Evolutionary conservation across 2,329 filamentous ascomycete genomes (phyloP).

Genomic region (Echinosphaeria canescens): DNA sequence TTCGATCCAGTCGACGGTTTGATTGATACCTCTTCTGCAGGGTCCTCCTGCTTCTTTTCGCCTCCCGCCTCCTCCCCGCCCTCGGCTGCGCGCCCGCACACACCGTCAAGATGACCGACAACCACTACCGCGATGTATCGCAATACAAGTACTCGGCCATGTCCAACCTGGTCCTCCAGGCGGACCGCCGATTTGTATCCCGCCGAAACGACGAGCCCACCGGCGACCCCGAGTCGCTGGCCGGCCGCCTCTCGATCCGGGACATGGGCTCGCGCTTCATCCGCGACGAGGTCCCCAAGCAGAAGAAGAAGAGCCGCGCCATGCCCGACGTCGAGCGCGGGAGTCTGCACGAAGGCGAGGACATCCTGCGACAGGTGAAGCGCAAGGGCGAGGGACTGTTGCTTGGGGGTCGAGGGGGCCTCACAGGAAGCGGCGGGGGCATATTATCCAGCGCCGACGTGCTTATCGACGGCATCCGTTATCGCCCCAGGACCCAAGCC

Average conservation of each 20-base stretch:
- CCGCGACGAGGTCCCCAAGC: constrained; percentile 59
- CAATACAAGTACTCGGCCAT: constrained; percentile 99
- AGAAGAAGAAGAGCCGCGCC: constrained; percentile 53
- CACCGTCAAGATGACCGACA: constrained; percentile 38
- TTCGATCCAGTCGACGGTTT: too few relatives aligned
- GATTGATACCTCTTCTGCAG: too few relatives aligned
- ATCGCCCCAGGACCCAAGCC: constrained; percentile 75
- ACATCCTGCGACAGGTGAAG: constrained; percentile 70
- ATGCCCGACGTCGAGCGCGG: constrained; percentile 55
- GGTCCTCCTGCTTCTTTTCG: too few relatives aligned
- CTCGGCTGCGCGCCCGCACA: neutral
- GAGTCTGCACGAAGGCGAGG: constrained; percentile 56
- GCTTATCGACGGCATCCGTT: constrained; percentile 76
- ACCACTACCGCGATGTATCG: constrained; percentile 62
- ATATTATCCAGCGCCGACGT: constrained; percentile 72
- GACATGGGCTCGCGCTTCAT: constrained; percentile 83
- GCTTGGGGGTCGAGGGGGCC: too few relatives aligned
- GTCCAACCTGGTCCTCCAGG: constrained; percentile 99
- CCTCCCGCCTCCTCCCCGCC: neutral
- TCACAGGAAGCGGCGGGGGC: constrained; percentile 44
- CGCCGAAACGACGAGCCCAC: constrained; percentile 87
- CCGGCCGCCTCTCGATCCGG: constrained; percentile 76
- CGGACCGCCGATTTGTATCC: constrained; percentile 87
- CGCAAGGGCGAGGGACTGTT: constrained; percentile 67
- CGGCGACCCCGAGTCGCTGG: constrained; percentile 91